Evolutionary conservation across 768 basidiomycete genomes (phyloP).

Genomic region (Mycena haematopus): DNA sequence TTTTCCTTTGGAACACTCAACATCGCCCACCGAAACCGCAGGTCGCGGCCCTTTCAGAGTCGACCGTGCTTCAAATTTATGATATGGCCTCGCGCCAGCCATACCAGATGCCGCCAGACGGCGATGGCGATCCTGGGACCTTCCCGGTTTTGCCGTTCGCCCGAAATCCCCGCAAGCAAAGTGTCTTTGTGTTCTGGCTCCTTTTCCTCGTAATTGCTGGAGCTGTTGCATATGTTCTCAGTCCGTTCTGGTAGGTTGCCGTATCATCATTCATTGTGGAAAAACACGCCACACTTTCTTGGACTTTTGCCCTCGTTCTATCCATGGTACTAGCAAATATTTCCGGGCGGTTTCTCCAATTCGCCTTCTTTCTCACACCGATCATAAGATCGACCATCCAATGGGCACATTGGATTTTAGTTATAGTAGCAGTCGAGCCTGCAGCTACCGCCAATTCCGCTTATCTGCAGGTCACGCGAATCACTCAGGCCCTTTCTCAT

Average conservation of each 20-base stretch:
- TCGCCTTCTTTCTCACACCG: slow-evolving; percentile 9
- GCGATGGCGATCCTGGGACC: slow-evolving; percentile 19
- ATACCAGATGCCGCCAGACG: slow-evolving; percentile 21
- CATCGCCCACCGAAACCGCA: not conserved
- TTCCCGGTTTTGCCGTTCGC: slow-evolving; percentile 23
- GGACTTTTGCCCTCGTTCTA: slow-evolving; percentile 16
- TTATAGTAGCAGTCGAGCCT: slow-evolving; percentile 9
- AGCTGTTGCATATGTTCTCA: slow-evolving; percentile 7
- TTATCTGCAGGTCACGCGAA: slow-evolving; percentile 1
- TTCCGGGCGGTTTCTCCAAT: slow-evolving; percentile 12
- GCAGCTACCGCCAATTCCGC: not conserved
- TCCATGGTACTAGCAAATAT: slow-evolving; percentile 17
- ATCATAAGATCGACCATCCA: not conserved
- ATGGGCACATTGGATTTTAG: slow-evolving; percentile 3
- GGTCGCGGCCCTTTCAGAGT: slow-evolving; percentile 17
- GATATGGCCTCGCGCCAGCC: slow-evolving; percentile 25
- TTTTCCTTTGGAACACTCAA: slow-evolving; percentile 2
- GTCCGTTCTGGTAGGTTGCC: slow-evolving; percentile 12
- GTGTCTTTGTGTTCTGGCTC: slow-evolving; percentile 27
- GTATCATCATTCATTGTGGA: slow-evolving; percentile 11
- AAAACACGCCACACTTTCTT: slow-evolving; percentile 14
- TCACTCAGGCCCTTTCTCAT: slow-evolving; percentile 12
- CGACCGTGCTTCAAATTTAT: slow-evolving; percentile 20
- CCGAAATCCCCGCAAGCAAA: slow-evolving; percentile 20
- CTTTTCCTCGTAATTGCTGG: slow-evolving; percentile 11